phyloP scores from a whole-genome alignment of 2,329 filamentous ascomycete genomes.

The Samsoniella hepiali region DNA sequence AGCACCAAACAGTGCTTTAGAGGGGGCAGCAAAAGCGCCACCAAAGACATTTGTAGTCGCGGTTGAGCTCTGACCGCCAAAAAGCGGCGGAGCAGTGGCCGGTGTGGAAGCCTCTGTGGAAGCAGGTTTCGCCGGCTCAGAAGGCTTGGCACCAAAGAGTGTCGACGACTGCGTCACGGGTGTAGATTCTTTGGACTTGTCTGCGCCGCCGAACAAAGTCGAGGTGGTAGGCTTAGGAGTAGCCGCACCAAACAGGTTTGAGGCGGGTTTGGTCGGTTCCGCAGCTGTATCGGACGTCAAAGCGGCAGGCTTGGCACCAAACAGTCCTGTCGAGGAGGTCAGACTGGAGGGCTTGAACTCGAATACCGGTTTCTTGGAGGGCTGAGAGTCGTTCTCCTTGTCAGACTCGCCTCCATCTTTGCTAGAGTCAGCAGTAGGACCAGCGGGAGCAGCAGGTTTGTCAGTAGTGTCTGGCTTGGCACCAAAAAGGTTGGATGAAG shows the following conservation, averaged over 20 bases:
- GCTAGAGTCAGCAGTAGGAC: slow-evolving; percentile 27
- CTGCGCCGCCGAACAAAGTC: slow-evolving; percentile 17
- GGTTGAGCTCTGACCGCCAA: slow-evolving; percentile 27
- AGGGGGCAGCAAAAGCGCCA: slow-evolving; percentile 22
- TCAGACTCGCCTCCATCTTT: slow-evolving; percentile 41
- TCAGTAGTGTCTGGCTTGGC: slow-evolving; percentile 30
- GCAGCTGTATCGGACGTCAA: slow-evolving; percentile 28
- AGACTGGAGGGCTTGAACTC: slow-evolving; percentile 33
- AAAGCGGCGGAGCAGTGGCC: slow-evolving; percentile 29
- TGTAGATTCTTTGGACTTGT: slow-evolving; percentile 31
- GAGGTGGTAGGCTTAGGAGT: slow-evolving; percentile 28
- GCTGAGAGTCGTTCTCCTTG: slow-evolving; percentile 42
- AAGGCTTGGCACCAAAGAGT: slow-evolving; percentile 35
- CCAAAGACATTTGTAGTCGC: slow-evolving; percentile 32
- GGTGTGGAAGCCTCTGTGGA: slow-evolving; percentile 5
- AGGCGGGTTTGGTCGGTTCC: slow-evolving; percentile 27
- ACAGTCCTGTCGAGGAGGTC: slow-evolving; percentile 24
- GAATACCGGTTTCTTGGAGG: slow-evolving; percentile 33
- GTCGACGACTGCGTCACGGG: slow-evolving; percentile 30
- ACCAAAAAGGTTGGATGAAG: slow-evolving; percentile 36
- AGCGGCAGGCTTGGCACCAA: slow-evolving; percentile 31
- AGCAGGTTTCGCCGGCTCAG: slow-evolving; percentile 25
- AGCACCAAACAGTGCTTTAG: slow-evolving; percentile 32
- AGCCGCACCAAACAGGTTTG: slow-evolving; percentile 26
- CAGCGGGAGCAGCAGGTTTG: slow-evolving; percentile 22